A percentile compares a stretch with the other conserved stretches of the same genome.
These are phyloP conservation scores for Talaromyces rugulosus DNA, from an alignment of 2,329 filamentous ascomycete genomes.

Conservation along the genomic window DNA sequence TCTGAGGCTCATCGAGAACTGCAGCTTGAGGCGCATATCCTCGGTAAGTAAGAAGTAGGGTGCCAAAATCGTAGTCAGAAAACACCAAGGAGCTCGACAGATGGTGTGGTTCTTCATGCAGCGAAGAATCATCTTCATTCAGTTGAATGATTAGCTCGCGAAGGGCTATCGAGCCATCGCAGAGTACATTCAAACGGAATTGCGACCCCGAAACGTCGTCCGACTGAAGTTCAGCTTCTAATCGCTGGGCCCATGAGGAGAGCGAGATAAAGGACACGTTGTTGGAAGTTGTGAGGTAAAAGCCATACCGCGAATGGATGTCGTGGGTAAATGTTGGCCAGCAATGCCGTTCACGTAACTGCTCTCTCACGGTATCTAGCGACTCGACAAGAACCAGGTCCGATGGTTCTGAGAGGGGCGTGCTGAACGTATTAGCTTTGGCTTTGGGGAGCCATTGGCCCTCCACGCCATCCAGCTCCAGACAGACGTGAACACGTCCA, in stretches of 20 bases:
- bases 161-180: slow-evolving; percentile 47
- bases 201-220: slow-evolving; percentile 49
- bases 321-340: slow-evolving; percentile 57
- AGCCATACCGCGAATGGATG: slow-evolving; percentile 52
- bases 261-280: slow-evolving; percentile 55
- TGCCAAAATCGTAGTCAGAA: slow-evolving; percentile 54
- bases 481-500: slow-evolving; percentile 54
- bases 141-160: slow-evolving; percentile 47
- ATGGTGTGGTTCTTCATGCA: slow-evolving; percentile 27
- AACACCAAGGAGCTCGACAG: slow-evolving; percentile 50
- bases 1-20: slow-evolving; percentile 46
- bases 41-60: slow-evolving; percentile 51
- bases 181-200: slow-evolving; percentile 54
- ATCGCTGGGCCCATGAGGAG: slow-evolving; percentile 51
- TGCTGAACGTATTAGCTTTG: slow-evolving; percentile 36
- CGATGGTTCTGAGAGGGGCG: slow-evolving; percentile 37
- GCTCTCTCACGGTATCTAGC: slow-evolving; percentile 35
- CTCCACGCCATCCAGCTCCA: slow-evolving; percentile 59
- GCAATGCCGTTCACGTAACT: slow-evolving; percentile 21
- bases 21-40: slow-evolving; percentile 48
- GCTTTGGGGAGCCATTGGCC: slow-evolving; percentile 58
- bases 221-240: slow-evolving; percentile 55
- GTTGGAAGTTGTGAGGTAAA: slow-evolving; percentile 54
- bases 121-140: slow-evolving; percentile 22
- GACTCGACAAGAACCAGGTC: slow-evolving; percentile 44